Base-by-base conservation (phyloP, 345 rosid species). In the Arabis alpina region DNA sequence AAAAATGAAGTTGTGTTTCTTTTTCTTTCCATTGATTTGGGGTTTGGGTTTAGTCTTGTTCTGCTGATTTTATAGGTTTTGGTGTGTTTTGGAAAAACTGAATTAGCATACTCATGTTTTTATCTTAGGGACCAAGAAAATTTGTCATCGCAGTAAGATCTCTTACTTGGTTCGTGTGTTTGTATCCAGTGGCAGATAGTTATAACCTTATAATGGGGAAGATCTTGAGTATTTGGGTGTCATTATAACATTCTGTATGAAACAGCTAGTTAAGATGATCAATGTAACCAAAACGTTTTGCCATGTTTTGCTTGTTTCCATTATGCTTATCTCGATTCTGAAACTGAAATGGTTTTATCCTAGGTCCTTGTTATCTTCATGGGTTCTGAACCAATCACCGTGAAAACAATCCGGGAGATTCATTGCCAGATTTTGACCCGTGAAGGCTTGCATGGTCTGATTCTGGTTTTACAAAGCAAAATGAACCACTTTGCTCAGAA, bases 361-460 rank as follows among this genome's bases (percentile, higher is more conserved):
- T 73, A 77, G 80, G 53, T 77, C 4, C 73, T 71, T 45, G 80
- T 77, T 52, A 44, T 77, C 67, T 77, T 71, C 68, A 77, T 71
- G 76, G 76, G 64, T 16, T 36, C 73, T 51, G 80, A 77, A 58
- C 72, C 71, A 64, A 47, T 77, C 57, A 59, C 57, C 4, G 64
- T 65, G 51, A 70, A 77, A 36, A 24, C 80, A 52, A 8, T 77
- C 44, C 68, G 76, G 45, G 32, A 4, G n/a, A 10, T 77, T 16
- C 68, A 56, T 13, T 16, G 30, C 30, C 59, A 77, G 76, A 32
- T 66, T 59, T 16, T 51, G 10, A 57, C 12, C 59, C 45, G 12
- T 44, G 69, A 6, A 37, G 72, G 64, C 63, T 47, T 77, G 62
- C 63, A 65, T 58, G 69, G 58, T 10, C 66, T 71, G 80, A 77